Percentiles rank a stretch among this genome's conserved stretches.
phyloP scores from a whole-genome alignment of 768 basidiomycete genomes.

The Galerina marginata region DNA sequence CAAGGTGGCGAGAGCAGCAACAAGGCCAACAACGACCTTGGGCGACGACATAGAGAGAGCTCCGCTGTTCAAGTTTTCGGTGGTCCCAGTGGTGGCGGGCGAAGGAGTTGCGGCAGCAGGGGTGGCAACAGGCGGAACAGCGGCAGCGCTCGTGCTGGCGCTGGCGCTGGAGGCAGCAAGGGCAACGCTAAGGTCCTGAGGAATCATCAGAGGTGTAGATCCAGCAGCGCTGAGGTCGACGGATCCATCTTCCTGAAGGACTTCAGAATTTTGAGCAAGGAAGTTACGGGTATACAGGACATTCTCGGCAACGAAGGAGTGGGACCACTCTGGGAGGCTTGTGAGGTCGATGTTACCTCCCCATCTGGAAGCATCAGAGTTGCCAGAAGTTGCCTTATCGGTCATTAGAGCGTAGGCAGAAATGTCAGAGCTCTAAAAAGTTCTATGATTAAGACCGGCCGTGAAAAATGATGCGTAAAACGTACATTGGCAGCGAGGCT shows the following conservation, averaged over 20 bases:
- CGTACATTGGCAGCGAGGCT: constrained; percentile 50
- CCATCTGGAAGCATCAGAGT: constrained; percentile 57
- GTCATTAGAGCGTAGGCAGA: constrained; percentile 61
- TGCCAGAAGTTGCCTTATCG: constrained; percentile 51
- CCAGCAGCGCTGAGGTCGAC: constrained; percentile 52
- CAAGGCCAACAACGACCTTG: constrained; percentile 51
- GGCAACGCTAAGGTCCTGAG: constrained; percentile 58
- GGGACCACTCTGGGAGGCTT: constrained; percentile 59
- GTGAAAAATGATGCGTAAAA: constrained; percentile 2
- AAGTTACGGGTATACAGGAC: constrained; percentile 55
- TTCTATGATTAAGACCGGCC: constrained; percentile 1
- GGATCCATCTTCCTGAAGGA: constrained; percentile 53
- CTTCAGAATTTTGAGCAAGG: constrained; percentile 54
- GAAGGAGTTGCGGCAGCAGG: constrained; percentile 33
- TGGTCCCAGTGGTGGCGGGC: constrained; percentile 27
- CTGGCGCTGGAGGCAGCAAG: constrained; percentile 33
- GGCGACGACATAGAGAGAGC: constrained; percentile 55
- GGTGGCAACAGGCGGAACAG: constrained; percentile 28
- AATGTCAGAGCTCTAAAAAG: constrained; percentile 58
- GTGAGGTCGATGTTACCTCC: constrained; percentile 66
- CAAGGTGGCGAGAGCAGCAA: constrained; percentile 50
- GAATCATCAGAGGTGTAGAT: constrained; percentile 60
- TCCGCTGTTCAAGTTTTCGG: constrained; percentile 40
- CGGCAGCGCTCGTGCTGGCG: constrained; percentile 10
- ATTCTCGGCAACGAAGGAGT: constrained; percentile 58